Conservation (phyloP, 129 eudicot genomes). For the sunflower (Helianthus annuus) region DNA sequence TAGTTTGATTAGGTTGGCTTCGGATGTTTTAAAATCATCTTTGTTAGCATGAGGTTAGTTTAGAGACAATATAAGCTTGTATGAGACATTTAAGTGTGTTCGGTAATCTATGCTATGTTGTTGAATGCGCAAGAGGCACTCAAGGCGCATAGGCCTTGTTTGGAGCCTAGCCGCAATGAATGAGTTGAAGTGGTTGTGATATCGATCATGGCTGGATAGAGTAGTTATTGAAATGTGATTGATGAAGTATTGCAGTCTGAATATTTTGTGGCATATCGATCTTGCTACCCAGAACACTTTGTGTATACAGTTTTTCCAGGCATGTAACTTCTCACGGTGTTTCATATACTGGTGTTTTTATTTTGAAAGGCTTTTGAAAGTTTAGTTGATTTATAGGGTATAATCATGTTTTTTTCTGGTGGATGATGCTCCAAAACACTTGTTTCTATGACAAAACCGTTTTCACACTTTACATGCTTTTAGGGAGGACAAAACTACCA, state of each 20-base stretch:
- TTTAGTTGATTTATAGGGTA: not conserved
- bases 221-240: not conserved
- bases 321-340: not conserved
- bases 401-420: not conserved
- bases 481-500: not conserved
- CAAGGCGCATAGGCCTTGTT: too few relatives aligned
- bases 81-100: too few relatives aligned
- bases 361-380: not conserved
- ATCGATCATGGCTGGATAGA: not conserved
- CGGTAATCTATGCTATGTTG: too few relatives aligned
- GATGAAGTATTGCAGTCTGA: constrained; percentile 1
- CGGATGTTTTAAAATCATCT: too few relatives aligned
- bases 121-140: too few relatives aligned
- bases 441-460: not conserved
- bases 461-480: not conserved
- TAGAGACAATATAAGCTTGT: too few relatives aligned
- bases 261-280: constrained; percentile 1
- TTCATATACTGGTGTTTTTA: not conserved
- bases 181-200: constrained; percentile 9
- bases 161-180: not conserved
- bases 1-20: too few relatives aligned
- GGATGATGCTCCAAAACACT: constrained; percentile 1
- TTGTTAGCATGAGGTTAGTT: too few relatives aligned
- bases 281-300: constrained; percentile 1
- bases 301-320: not conserved